Percentiles rank a stretch among this genome's conserved stretches.
These are phyloP conservation scores for Ogataea methylovora DNA, from an alignment of 805 yeast species.

Conservation along the genomic window DNA sequence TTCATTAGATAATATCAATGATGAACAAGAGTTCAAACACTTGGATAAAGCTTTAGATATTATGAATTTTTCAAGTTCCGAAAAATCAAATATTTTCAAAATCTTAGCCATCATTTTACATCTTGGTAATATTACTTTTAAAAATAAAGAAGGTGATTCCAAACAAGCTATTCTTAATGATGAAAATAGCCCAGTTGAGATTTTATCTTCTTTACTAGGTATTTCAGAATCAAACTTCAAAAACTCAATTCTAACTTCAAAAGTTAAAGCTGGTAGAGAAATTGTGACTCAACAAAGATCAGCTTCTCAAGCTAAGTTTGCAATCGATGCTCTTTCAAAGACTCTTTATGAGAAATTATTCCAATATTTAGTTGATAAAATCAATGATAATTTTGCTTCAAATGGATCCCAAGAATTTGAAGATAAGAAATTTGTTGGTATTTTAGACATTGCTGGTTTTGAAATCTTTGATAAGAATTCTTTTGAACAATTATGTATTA, in stretches of 20 bases:
- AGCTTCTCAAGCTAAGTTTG: conserved; percentile 69
- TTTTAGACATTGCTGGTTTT: conserved; percentile 55
- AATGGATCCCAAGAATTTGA: conserved; percentile 23
- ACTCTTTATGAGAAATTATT: conserved; percentile 80
- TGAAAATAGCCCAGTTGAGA: conserved; percentile 35
- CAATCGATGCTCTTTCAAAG: conserved; percentile 84
- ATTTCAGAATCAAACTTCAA: conserved; percentile 41
- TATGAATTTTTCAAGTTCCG: conserved; percentile 59
- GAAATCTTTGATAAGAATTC: conserved; percentile 52
- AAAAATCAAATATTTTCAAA: conserved; percentile 51
- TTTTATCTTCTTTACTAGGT: conserved; percentile 58
- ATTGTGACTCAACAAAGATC: conserved; percentile 72
- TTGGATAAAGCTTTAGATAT: conserved; percentile 60
- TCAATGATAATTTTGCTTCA: conserved; percentile 54
- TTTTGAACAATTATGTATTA: conserved; percentile 54
- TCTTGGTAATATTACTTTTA: conserved; percentile 77
- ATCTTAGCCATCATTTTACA: conserved; percentile 72
- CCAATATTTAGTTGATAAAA: conserved; percentile 64
- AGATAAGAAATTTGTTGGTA: conserved; percentile 36
- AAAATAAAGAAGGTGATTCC: conserved; percentile 43
- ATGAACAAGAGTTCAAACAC: conserved; percentile 55
- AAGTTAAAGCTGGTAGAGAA: conserved; percentile 88
- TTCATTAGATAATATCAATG: conserved; percentile 69
- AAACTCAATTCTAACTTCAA: conserved; percentile 64
- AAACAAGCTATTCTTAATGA: conserved; percentile 71